These are phyloP conservation scores for Bolboschoenus planiculmis DNA, from an alignment of 176 grass and related monocot genomes.

Conservation along the genomic window DNA sequence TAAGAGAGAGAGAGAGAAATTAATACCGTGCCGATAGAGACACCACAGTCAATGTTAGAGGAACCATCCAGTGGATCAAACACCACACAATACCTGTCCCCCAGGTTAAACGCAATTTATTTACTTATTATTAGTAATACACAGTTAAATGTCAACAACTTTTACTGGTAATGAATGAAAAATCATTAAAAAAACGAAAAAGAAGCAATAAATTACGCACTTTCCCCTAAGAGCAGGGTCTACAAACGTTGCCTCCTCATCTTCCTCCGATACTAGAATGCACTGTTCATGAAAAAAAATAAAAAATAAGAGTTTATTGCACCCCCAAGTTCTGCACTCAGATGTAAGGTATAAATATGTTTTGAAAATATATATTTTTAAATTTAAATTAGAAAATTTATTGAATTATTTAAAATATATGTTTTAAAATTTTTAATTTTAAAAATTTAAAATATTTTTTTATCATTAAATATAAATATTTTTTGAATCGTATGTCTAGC, in stretches of 20 bases:
- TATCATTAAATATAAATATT: no score
- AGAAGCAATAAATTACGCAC: slow-evolving; percentile 25
- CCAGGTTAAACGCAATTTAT: not conserved
- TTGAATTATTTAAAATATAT: no score
- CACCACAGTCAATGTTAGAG: slow-evolving; percentile 97
- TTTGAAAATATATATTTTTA: no score
- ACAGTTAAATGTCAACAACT: not conserved
- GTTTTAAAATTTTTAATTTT: no score
- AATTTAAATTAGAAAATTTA: no score
- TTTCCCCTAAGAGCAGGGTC: slow-evolving; percentile 72
- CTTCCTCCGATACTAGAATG: slow-evolving; percentile 90
- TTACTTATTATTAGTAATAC: not conserved
- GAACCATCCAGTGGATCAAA: slow-evolving; percentile 98
- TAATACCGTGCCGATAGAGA: slow-evolving; percentile 96
- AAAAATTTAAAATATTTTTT: no score
- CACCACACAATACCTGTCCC: slow-evolving; percentile 72
- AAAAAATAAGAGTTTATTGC: not conserved
- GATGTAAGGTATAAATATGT: no score
- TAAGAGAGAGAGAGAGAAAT: not conserved
- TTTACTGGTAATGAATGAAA: not conserved
- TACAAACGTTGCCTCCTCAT: slow-evolving; percentile 89
- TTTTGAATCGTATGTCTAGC: no score
- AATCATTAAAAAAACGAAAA: not conserved
- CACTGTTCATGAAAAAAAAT: slow-evolving; percentile 32
- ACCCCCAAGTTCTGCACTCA: no score